Conservation (phyloP, 768 basidiomycete species). For the Podaxis mareebaensis region DNA sequence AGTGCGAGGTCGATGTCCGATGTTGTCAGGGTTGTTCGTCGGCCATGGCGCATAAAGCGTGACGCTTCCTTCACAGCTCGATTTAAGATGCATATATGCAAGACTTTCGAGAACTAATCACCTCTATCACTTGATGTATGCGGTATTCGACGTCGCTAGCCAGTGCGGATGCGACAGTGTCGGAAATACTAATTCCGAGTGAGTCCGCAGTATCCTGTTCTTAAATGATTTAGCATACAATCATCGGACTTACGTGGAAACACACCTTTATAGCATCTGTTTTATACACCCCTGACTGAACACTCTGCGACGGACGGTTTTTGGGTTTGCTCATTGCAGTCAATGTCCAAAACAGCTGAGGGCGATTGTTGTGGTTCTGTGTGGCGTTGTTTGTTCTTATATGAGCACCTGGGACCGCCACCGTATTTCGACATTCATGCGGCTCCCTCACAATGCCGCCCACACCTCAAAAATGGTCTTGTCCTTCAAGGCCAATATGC, state of each 20-base stretch:
- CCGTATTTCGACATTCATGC: neutral
- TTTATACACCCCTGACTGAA: constrained; percentile 64
- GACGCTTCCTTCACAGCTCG: constrained; percentile 74
- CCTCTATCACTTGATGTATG: constrained; percentile 93
- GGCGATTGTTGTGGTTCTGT: constrained; percentile 1
- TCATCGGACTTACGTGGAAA: neutral
- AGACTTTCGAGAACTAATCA: constrained; percentile 28
- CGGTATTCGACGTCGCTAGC: constrained; percentile 98
- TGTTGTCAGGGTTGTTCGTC: constrained; percentile 86
- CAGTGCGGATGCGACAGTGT: constrained; percentile 77
- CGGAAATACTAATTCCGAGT: constrained; percentile 76
- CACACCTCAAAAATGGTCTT: no score
- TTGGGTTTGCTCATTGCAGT: constrained; percentile 47
- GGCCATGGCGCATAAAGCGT: constrained; percentile 94
- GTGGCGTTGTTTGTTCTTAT: constrained; percentile 9
- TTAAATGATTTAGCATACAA: neutral
- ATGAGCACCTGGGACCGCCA: neutral
- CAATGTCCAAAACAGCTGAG: neutral
- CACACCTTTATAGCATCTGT: constrained; percentile 62
- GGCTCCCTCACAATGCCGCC: no score
- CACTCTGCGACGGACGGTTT: constrained; percentile 42
- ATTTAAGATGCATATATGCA: neutral
- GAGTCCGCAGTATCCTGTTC: constrained; percentile 89
- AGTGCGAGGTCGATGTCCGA: constrained; percentile 93
- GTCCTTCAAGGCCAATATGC: no score